A percentile compares a stretch with the other conserved stretches of the same genome.
Evolutionary conservation across 2,329 filamentous ascomycete species (phyloP).

Genomic region (Blastomyces gilchristii): DNA sequence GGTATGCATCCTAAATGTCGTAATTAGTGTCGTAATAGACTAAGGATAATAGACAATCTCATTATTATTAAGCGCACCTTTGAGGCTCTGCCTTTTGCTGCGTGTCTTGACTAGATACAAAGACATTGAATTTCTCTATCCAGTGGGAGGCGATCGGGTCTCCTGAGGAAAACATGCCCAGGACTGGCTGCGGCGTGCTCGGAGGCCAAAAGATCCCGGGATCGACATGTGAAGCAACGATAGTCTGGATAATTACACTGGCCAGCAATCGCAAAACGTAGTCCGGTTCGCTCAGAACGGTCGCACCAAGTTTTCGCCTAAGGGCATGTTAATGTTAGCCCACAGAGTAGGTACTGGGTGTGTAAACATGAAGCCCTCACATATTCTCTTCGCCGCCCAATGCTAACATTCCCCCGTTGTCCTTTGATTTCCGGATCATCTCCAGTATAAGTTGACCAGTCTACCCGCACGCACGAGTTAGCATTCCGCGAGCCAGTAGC

Average conservation of each 20-base stretch:
- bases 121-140: not conserved
- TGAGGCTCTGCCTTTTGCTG: not conserved
- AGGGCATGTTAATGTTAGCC: not conserved
- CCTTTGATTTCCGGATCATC: constrained; percentile 14
- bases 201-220: constrained; percentile 9
- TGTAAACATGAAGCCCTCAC: not conserved
- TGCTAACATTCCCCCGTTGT: constrained; percentile 6
- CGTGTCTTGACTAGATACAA: not conserved
- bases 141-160: not conserved
- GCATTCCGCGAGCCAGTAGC: not conserved
- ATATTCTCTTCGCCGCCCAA: constrained; percentile 1
- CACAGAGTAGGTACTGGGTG: not conserved
- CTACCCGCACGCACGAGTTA: constrained; percentile 14
- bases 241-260: constrained; percentile 15
- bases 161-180: not conserved
- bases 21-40: not conserved
- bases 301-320: constrained; percentile 11
- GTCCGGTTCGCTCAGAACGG: constrained; percentile 14
- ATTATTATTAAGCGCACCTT: not conserved
- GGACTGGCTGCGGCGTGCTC: not conserved
- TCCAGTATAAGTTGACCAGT: constrained; percentile 21
- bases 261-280: constrained; percentile 17
- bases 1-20: not conserved
- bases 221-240: constrained; percentile 10
- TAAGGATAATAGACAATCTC: not conserved